phyloP scores from a whole-genome alignment of 2,329 filamentous ascomycete species.

The Pleomassaria siparia region DNA sequence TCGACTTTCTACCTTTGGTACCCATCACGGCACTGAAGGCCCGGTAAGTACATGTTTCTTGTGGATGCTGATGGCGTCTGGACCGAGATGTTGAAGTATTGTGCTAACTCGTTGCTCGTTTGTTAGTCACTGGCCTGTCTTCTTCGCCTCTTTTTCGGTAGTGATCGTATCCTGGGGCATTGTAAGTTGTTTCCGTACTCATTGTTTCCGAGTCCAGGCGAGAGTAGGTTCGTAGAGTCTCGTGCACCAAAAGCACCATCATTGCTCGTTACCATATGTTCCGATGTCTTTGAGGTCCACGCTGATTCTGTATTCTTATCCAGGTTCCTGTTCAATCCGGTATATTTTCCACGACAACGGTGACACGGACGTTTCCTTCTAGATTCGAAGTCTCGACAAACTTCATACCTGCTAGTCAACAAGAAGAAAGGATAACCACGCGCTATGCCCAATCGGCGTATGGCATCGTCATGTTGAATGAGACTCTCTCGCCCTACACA shows the following conservation, averaged over 20 bases:
- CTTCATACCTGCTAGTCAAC: slow-evolving; percentile 30
- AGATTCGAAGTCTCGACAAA: slow-evolving; percentile 23
- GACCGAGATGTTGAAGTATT: not conserved
- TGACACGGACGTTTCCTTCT: slow-evolving; percentile 17
- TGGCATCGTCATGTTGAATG: slow-evolving; percentile 50
- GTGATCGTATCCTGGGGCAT: slow-evolving; percentile 58
- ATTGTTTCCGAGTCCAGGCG: too few species aligned
- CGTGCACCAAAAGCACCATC: too few species aligned
- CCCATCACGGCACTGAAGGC: slow-evolving; percentile 45
- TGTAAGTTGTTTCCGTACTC: too few species aligned
- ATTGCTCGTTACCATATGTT: too few species aligned
- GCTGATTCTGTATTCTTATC: too few species aligned
- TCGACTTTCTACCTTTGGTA: slow-evolving; percentile 50
- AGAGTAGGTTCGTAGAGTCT: too few species aligned
- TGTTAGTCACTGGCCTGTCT: slow-evolving; percentile 59
- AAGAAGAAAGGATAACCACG: slow-evolving; percentile 33
- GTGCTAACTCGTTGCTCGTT: not conserved
- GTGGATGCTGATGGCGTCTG: not conserved
- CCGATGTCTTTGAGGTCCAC: too few species aligned
- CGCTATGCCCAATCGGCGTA: slow-evolving; percentile 51
- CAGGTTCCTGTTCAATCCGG: slow-evolving; percentile 39
- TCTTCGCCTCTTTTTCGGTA: slow-evolving; percentile 51
- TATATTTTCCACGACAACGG: slow-evolving; percentile 26
- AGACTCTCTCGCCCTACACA: slow-evolving; percentile 49
- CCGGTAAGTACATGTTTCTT: slow-evolving; percentile 16